These are phyloP conservation scores for Plasmodium relictum DNA, from an alignment of 169 alveolate species.

Conservation along the genomic window DNA sequence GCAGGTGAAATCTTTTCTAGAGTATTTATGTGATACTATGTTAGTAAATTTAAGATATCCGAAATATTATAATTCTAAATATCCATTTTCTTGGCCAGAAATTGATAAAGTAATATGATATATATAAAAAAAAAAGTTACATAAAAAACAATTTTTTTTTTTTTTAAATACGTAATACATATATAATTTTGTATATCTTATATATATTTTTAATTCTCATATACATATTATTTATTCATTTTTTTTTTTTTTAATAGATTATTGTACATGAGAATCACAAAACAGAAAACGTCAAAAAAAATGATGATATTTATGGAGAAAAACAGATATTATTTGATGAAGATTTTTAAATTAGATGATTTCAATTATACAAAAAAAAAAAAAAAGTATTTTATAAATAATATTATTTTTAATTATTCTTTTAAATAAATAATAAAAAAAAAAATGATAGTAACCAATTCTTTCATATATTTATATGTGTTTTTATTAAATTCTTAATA, in stretches of 20 bases:
- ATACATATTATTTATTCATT: background rate
- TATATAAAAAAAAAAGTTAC: background rate
- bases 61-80: conserved; percentile 77
- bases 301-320: conserved; percentile 68
- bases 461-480: too few relatives aligned
- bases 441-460: too few relatives aligned
- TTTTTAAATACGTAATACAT: too few relatives aligned
- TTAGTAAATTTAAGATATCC: conserved; percentile 79
- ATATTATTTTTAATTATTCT: too few relatives aligned
- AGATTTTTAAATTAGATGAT: conserved; percentile 42
- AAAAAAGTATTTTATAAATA: background rate
- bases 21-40: conserved; percentile 80
- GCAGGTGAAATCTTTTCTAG: conserved; percentile 78
- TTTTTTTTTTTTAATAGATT: conserved; percentile 22
- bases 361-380: background rate
- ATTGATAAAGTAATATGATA: conserved; percentile 27
- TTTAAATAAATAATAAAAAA: too few relatives aligned
- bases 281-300: conserved; percentile 31
- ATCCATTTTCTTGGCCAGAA: conserved; percentile 81
- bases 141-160: too few relatives aligned
- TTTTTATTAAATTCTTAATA: too few relatives aligned
- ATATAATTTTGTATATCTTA: background rate
- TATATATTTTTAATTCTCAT: background rate
- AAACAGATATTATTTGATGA: conserved; percentile 74
- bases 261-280: conserved; percentile 41